Evolutionary conservation across 306 rosid species (phyloP), one percentile per base, ranked within the genome.

Genomic region (Prunus mume): DNA sequence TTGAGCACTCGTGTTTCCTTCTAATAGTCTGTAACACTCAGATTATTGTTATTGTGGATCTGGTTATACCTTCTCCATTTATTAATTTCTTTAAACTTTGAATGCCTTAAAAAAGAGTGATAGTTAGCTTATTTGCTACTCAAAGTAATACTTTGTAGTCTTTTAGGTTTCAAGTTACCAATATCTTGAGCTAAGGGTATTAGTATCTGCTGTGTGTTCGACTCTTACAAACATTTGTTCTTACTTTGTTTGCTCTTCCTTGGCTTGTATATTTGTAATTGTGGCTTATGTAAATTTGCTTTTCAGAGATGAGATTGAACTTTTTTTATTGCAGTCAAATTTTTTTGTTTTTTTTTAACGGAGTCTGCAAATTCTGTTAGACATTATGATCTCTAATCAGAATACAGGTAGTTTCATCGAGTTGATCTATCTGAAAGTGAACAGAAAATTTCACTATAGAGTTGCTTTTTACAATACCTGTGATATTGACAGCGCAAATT

Each of bases 131-230:
- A 54, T 19, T 49, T 56, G 34, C 54, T 38, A 2, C 50, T 72
- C 38, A 72, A 56, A 72, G 49, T 8, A n/a, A 32, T 54, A 30
- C 64, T 71, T 13, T 30, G 43, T 34, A 67, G 11, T 41, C 67
- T 57, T 60, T 57, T 41, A 57, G 67, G 67, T 41, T 41, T 38
- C 12, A 19, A 14, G 27, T 54, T 19, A 32, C 55, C 43, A 41
- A 24, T 58, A 72, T 41, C 68, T 57, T 72, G 55, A 57, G 22
- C 54, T 57, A 24, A 72, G 68, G 20, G 43, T 43, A 58, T n/a
- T 43, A 46, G 25, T 9, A 58, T 24, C 41, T 22, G 25, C 43
- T 57, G 14, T 2, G 22, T 30, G 5, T 52, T 71, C 24, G 17
- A 71, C 64, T n/a, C 18, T 32, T 12, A 13, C 65, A 1, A 30